Evolutionary conservation across 345 rosid species (phyloP).

Genomic region (Firmiana major): DNA sequence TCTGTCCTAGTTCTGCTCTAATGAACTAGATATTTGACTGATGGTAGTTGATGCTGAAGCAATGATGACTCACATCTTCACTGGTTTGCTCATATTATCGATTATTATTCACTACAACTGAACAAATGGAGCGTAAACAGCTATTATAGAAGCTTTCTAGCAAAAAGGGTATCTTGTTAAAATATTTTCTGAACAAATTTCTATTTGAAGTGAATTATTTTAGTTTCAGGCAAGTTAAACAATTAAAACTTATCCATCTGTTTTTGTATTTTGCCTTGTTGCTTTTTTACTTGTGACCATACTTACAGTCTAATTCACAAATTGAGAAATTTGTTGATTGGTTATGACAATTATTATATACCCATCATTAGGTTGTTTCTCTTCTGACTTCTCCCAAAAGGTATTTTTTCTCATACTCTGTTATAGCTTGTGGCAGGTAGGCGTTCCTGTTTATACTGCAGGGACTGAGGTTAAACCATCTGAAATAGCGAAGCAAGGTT

Average conservation of each 20-base stretch:
- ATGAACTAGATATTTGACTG: background rate
- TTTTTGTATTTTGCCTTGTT: background rate
- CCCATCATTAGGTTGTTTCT: background rate
- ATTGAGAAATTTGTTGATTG: background rate
- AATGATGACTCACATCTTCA: background rate
- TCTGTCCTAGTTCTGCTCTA: background rate
- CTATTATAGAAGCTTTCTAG: background rate
- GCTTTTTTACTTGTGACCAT: background rate
- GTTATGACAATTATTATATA: background rate
- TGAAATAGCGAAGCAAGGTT: conserved; percentile 85
- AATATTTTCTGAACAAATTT: background rate
- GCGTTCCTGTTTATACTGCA: conserved; percentile 80
- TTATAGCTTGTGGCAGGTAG: conserved; percentile 63
- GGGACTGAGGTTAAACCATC: conserved; percentile 87
- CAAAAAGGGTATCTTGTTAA: background rate
- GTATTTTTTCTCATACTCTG: conserved; percentile 24
- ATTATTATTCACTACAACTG: background rate
- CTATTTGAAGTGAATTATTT: background rate
- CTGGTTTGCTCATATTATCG: background rate
- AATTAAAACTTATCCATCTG: background rate
- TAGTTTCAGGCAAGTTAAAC: background rate
- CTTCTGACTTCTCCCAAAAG: conserved; percentile 1
- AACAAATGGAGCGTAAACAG: background rate
- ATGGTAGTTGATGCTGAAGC: background rate
- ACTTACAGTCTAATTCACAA: background rate